Conservation (phyloP, 768 basidiomycete genomes). For the Rubroboletus satanas region DNA sequence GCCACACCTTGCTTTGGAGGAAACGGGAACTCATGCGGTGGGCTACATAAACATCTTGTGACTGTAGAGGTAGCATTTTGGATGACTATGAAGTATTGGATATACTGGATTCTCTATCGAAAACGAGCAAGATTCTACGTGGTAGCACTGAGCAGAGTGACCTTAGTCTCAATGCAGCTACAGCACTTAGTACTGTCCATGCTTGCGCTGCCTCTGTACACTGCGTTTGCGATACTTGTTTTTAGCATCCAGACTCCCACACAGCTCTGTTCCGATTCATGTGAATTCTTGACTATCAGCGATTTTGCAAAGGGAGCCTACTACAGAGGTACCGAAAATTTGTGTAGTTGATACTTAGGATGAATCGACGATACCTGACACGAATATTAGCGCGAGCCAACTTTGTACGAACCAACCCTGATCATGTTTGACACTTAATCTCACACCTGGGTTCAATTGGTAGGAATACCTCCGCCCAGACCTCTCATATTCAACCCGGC, state of each 20-base stretch:
- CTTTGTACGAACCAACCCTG: background rate
- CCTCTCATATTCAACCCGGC: background rate
- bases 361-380: background rate
- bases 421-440: background rate
- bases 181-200: too few species aligned
- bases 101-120: background rate
- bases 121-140: background rate
- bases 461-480: background rate
- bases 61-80: background rate
- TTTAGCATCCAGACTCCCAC: too few species aligned
- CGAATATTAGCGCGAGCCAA: background rate
- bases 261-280: too few species aligned
- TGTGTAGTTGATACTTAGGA: background rate
- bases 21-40: background rate
- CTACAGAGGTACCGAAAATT: background rate
- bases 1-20: background rate
- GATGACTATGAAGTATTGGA: background rate
- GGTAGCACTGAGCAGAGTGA: too few species aligned
- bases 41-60: background rate
- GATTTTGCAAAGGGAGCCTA: background rate
- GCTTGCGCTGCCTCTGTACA: background rate
- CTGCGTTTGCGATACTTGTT: background rate
- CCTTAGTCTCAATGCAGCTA: background rate
- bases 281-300: background rate
- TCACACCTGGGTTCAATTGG: conserved; percentile 2